These are phyloP conservation scores for Colletotrichum spaethianum DNA, from an alignment of 2,329 filamentous ascomycete genomes.

Conservation along the genomic window DNA sequence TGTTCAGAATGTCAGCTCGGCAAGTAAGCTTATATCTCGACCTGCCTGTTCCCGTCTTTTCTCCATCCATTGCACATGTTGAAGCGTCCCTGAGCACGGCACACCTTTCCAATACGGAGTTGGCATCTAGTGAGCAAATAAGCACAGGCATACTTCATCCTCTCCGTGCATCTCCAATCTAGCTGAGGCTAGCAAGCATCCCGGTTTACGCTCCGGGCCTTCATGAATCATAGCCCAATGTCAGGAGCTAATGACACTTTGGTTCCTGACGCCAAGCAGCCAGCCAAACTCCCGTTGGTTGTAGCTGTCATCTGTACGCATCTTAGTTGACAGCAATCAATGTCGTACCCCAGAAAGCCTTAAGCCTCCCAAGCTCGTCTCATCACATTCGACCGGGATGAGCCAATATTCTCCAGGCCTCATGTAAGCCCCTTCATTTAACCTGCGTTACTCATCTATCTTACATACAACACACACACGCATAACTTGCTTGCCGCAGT, in stretches of 20 bases:
- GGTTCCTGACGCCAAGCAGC: conserved; percentile 26
- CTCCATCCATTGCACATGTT: neutral
- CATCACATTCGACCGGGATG: conserved; percentile 12
- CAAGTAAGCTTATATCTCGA: neutral
- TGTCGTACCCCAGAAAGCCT: neutral
- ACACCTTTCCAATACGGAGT: neutral
- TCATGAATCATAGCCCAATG: neutral
- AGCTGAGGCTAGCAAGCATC: neutral
- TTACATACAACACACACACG: neutral
- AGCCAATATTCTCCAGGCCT: conserved; percentile 11
- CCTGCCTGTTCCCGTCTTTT: neutral
- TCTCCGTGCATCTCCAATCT: neutral
- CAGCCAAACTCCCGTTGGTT: conserved; percentile 17
- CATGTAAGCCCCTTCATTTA: conserved; percentile 8
- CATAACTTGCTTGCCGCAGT: conserved; percentile 1
- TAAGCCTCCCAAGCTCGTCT: neutral
- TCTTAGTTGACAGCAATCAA: neutral
- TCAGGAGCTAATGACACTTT: neutral
- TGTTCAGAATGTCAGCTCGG: neutral
- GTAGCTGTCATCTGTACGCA: conserved; percentile 18
- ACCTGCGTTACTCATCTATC: neutral
- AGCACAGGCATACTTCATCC: neutral
- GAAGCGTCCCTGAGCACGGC: neutral
- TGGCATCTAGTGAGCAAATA: neutral
- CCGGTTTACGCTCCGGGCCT: neutral